Evolutionary conservation across 164 flowering plant genomes (phyloP).

Genomic region (Piper longum): DNA sequence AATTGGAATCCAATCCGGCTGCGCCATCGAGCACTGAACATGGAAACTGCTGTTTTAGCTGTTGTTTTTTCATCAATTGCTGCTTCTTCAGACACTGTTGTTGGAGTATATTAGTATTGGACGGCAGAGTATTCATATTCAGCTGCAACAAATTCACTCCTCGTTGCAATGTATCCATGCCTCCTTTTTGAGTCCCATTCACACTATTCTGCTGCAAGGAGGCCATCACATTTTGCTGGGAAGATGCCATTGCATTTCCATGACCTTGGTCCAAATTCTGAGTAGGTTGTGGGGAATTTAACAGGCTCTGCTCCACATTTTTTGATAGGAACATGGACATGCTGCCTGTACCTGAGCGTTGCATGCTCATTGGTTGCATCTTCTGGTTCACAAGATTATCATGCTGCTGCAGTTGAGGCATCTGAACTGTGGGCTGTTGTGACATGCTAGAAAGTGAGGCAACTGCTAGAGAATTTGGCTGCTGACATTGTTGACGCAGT

Average conservation of each 20-base stretch:
- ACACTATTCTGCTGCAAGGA: constrained; percentile 13
- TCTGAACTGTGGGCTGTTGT: constrained; percentile 45
- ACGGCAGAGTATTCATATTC: no score
- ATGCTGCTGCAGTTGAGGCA: constrained; percentile 42
- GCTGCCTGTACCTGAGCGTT: constrained; percentile 25
- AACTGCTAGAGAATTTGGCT: constrained; percentile 30
- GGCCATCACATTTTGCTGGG: constrained; percentile 39
- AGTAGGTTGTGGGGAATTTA: constrained; percentile 37
- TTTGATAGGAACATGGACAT: constrained; percentile 32
- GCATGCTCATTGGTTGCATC: constrained; percentile 42
- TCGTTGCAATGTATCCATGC: constrained; percentile 7
- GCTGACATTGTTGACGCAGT: constrained; percentile 40
- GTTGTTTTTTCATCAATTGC: no score
- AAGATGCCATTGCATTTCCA: constrained; percentile 32
- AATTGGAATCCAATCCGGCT: no score
- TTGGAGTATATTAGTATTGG: no score
- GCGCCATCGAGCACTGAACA: no score
- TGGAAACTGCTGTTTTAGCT: no score
- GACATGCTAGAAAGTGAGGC: constrained; percentile 30
- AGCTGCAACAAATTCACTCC: constrained; percentile 7
- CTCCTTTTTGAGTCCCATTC: constrained; percentile 37
- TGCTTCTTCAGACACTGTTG: no score
- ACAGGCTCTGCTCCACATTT: constrained; percentile 30
- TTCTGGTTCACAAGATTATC: constrained; percentile 58
- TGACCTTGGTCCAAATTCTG: constrained; percentile 62